Evolutionary conservation across 176 grass and related monocot genomes (phyloP).

Genomic region (Oryza glumipatula): DNA sequence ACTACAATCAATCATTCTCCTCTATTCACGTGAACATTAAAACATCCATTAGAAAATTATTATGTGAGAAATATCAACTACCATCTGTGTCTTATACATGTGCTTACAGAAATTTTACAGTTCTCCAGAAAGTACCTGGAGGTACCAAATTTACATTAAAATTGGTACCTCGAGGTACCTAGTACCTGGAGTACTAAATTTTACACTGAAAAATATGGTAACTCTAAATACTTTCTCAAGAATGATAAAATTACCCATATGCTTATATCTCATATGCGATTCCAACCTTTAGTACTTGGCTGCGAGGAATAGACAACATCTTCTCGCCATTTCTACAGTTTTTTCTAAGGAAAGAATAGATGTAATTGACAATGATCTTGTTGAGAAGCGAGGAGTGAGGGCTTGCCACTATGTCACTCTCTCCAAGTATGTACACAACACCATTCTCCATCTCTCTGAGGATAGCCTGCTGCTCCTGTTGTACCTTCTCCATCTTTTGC

Average conservation of each 20-base stretch:
- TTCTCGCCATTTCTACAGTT: conserved; percentile 48
- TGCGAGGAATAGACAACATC: conserved; percentile 36
- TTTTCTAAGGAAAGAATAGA: conserved; percentile 51
- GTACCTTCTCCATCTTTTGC: conserved; percentile 38
- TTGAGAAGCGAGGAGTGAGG: conserved; percentile 36
- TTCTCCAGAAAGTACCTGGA: too few relatives aligned
- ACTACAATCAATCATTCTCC: too few relatives aligned
- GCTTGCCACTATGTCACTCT: conserved; percentile 45
- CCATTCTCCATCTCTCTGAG: conserved; percentile 40
- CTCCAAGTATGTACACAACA: conserved; percentile 51
- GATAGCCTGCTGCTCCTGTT: conserved; percentile 34
- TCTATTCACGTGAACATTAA: too few relatives aligned
- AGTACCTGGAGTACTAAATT: too few relatives aligned
- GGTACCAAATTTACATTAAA: too few relatives aligned
- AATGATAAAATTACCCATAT: not conserved
- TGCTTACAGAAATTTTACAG: too few relatives aligned
- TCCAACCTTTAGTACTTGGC: conserved; percentile 53
- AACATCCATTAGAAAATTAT: not conserved
- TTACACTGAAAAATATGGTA: too few relatives aligned
- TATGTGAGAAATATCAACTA: not conserved
- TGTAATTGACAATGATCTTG: conserved; percentile 35
- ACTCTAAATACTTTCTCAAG: too few relatives aligned
- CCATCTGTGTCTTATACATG: not conserved
- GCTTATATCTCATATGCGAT: conserved; percentile 48
- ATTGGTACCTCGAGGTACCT: too few relatives aligned